Percentiles rank a stretch among this genome's conserved stretches.
Conservation (phyloP, 139 green algal genomes). For the Dunaliella sp. region DNA sequence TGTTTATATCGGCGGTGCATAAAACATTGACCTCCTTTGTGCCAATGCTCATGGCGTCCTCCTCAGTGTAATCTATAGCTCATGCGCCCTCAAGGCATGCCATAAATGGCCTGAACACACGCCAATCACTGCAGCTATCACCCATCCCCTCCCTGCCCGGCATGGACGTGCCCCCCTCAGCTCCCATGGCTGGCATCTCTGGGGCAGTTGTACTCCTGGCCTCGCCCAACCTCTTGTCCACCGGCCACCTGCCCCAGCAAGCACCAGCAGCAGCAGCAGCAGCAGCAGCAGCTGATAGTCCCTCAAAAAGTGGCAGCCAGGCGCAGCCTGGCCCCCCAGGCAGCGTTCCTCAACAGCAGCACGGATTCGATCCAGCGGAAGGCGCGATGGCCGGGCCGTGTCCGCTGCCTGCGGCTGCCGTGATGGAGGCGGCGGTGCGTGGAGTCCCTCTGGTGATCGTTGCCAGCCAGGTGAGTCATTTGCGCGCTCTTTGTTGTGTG, state of each 20-base stretch:
- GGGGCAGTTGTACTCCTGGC: constrained; percentile 30
- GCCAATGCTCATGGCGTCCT: no score
- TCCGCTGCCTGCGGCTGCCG: not conserved
- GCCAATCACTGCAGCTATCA: no score
- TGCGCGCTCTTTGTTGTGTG: no score
- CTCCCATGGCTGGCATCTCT: constrained; percentile 20
- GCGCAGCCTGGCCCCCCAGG: not conserved
- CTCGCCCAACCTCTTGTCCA: constrained; percentile 12
- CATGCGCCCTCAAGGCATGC: no score
- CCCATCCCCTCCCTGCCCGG: not conserved
- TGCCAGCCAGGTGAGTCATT: not conserved
- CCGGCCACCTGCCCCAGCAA: not conserved
- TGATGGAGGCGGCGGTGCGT: not conserved
- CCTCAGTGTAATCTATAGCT: no score
- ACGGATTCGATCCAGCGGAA: not conserved
- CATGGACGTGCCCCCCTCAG: constrained; percentile 17
- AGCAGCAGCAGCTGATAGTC: not conserved
- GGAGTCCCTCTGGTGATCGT: not conserved
- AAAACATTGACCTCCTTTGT: no score
- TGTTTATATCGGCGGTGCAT: no score
- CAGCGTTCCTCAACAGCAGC: no score
- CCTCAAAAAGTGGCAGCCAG: no score
- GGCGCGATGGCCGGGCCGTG: not conserved
- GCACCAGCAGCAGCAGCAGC: not conserved
- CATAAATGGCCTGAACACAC: no score